Base-by-base conservation (phyloP, 2,329 filamentous ascomycete genomes). In the Fusarium musae region DNA sequence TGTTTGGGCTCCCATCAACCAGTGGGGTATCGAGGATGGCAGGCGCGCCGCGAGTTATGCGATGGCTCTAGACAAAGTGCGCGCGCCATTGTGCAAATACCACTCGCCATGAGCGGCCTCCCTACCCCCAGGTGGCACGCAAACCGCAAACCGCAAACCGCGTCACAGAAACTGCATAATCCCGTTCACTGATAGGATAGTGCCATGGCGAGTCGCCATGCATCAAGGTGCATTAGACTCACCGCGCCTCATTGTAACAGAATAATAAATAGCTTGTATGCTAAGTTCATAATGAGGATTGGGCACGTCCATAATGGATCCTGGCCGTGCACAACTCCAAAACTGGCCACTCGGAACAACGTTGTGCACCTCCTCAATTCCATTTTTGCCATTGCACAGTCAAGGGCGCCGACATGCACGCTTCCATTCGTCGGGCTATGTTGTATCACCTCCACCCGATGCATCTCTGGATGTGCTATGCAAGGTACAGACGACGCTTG, bases 161-260 rank as follows among this genome's bases (percentile, higher is more conserved):
- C 76, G 75, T 81, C 79, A 81, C 80, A 80, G 79, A 77, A 73
- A 75, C 75, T 82, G 80, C 80, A 82, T 77, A 82, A 80, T 76
- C 69, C 72, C 77, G 79, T 71, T 42, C 71, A 74, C 68, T 79
- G 79, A 82, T 79, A 76, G 79, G 80, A 59, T 61, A 58, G 69
- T 63, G 47, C 65, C 71, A 69, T 73, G 64, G 61, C 61, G 57
- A 68, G 69, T 67, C 69, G 61, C 66, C 57, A 62, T 74, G 63
- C 73, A 76, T 74, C 59, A 59, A 47, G 65, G 43, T 73, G 70
- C 63, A 63, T 70, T 69, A 52, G 59, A 64, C 52, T 73, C 66
- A 59, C 74, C 69, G 66, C 75, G 75, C 63, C 73, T 73, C 69
- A 60, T 63, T 52, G 60, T 62, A 53, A 72, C 46, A 72, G 56